Base-by-base conservation (phyloP, 1,139 yeast species). In the Suhomyces bolitotheri region DNA sequence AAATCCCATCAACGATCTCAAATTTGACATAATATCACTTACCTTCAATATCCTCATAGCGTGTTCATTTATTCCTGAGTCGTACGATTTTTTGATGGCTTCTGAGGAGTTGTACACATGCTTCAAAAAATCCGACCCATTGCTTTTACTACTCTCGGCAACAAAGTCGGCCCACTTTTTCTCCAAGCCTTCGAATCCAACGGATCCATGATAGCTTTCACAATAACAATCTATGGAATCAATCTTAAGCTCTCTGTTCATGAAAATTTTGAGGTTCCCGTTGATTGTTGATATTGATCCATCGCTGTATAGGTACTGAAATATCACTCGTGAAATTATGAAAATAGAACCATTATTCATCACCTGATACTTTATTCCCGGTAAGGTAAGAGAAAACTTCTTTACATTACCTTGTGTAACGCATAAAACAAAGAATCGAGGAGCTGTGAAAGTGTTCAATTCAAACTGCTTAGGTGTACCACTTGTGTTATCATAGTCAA, bases 41-140 rank as follows among this genome's bases (percentile, higher is more conserved):
- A 85, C 76, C 56, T 86, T 92, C 62, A 86, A 58, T 22, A 81
- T 68, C 35, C 90, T 64, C 77, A 84, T 73, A 3, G 86, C 80
- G 22, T 71, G 69, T 31, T 75, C 80, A 33, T 76, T 77, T n/a
- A 83, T 59, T 0, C 95, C 95, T 43, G 75, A 76, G 36, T 75
- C 57, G 2, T 50, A 31, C 1, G 62, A 42, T 26, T 50, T 45
- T 29, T 53, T 51, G 7, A 48, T 45, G 1, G 73, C 59, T 21
- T 56, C 51, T 2, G 62, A 47, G 10, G 51, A 46, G 4, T 45
- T 43, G 30, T 47, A 47, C n/a, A 68, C 29, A 10, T 50, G 53
- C 17, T 47, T 43, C 32, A 62, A 34, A 30, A 64, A 53, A 4
- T 60, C 62, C 13, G 45, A 50, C 19, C 34, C 32, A 28, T 30